A percentile compares a stretch with the other conserved stretches of the same genome.
Evolutionary conservation across 2,329 filamentous ascomycete species (phyloP).

Genomic region (Penicillium occitanis): DNA sequence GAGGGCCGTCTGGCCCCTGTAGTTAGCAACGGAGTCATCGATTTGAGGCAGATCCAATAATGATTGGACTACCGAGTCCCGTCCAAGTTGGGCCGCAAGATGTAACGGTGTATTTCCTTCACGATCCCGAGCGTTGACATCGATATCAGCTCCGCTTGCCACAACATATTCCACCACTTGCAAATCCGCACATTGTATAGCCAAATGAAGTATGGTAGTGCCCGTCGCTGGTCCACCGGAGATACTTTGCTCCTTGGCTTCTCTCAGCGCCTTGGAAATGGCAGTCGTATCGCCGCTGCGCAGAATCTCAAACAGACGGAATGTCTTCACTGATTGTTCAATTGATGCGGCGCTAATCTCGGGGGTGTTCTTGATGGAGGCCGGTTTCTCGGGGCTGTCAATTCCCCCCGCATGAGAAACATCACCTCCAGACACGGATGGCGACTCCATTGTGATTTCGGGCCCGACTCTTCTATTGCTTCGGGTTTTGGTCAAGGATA

Average conservation of each 20-base stretch:
- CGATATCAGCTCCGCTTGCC: slow-evolving; percentile 68
- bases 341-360: slow-evolving; percentile 53
- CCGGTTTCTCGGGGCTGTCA: slow-evolving; percentile 23
- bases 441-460: slow-evolving; percentile 31
- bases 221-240: slow-evolving; percentile 44
- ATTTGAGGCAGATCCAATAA: slow-evolving; percentile 79
- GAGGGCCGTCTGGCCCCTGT: slow-evolving; percentile 78
- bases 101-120: slow-evolving; percentile 95
- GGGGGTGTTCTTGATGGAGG: slow-evolving; percentile 5
- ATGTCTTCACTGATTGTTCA: slow-evolving; percentile 91
- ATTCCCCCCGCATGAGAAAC: slow-evolving; percentile 28
- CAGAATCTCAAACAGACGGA: slow-evolving; percentile 89
- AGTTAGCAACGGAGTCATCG: slow-evolving; percentile 85
- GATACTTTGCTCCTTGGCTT: slow-evolving; percentile 54
- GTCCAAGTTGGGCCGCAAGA: slow-evolving; percentile 78
- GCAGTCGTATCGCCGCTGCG: slow-evolving; percentile 86
- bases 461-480: slow-evolving; percentile 29
- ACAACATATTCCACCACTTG: slow-evolving; percentile 94
- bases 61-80: slow-evolving; percentile 75
- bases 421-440: slow-evolving; percentile 26
- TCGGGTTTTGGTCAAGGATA: slow-evolving; percentile 32
- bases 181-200: slow-evolving; percentile 91
- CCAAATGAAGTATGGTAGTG: slow-evolving; percentile 87
- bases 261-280: slow-evolving; percentile 76
- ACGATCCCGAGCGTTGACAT: slow-evolving; percentile 86